Evolutionary conservation across 2,329 filamentous ascomycete genomes (phyloP).

Genomic region (Stagonosporopsis chrysanthemi): DNA sequence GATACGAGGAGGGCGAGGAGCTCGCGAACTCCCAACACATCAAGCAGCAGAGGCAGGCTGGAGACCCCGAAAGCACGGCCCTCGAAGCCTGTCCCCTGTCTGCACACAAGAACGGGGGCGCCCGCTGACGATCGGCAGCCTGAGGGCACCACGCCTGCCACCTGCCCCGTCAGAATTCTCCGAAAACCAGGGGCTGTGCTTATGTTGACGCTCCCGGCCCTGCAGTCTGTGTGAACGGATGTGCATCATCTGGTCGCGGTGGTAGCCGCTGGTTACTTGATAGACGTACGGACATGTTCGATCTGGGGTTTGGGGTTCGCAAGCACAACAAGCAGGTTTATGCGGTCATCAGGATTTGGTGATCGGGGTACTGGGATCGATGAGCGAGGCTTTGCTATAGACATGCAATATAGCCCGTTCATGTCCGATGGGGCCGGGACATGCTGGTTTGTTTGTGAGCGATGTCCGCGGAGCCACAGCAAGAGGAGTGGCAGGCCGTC

Average conservation of each 20-base stretch:
- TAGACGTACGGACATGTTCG: background rate
- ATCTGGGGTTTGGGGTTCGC: constrained; percentile 2
- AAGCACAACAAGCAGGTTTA: constrained; percentile 22
- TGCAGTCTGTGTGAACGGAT: constrained; percentile 14
- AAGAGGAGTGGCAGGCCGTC: constrained; percentile 7
- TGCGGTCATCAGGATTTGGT: constrained; percentile 23
- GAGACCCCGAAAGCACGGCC: constrained; percentile 24
- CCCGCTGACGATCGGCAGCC: constrained; percentile 23
- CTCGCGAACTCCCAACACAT: background rate
- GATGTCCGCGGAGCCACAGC: constrained; percentile 25
- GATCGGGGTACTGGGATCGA: constrained; percentile 4
- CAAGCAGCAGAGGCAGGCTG: constrained; percentile 20
- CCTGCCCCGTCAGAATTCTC: constrained; percentile 15
- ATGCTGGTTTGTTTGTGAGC: constrained; percentile 24
- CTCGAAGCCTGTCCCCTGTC: constrained; percentile 14
- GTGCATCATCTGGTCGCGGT: constrained; percentile 7
- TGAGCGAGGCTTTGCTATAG: background rate
- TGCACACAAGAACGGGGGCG: constrained; percentile 21
- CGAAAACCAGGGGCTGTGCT: constrained; percentile 18
- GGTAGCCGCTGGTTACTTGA: background rate
- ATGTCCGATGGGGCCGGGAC: constrained; percentile 10
- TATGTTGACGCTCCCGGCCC: constrained; percentile 6
- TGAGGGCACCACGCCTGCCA: constrained; percentile 16
- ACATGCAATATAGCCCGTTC: background rate
- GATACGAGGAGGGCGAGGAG: background rate